Evolutionary conservation across 768 basidiomycete species (phyloP), one percentile per base, ranked within the genome.

Genomic region (Tricholoma sp.): DNA sequence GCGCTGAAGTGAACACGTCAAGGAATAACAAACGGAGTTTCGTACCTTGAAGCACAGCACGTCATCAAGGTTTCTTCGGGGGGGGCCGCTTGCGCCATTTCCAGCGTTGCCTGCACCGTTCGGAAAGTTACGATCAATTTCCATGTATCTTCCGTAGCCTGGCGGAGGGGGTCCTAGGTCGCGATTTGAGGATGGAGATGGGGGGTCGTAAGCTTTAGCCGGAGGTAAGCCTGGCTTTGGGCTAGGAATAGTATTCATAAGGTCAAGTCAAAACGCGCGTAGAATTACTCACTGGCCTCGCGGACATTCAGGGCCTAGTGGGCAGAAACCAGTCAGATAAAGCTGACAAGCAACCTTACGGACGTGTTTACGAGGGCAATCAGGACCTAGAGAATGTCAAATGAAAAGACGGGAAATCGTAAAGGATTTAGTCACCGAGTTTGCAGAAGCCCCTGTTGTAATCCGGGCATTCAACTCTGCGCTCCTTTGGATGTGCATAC

Each of bases 401-500:
- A 57, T 37, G 20, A 18, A 50, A 28, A 28, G 36, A 37, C n/a
- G 39, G 17, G 47, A 4, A 36, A 41, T 24, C 8, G 28, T 8
- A 39, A 34, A 45, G 32, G 9, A 11, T 45, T 54, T n/a, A 74
- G 83, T 56, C 57, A 94, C 95, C 95, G 57, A 94, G 78, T 69
- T 86, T 89, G 71, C 97, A 99, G 69, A 98, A 99, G 0, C 97
- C 97, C 59, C 96, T 79, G 61, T 89, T 89, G 70, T 95, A 99
- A 69, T 97, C 94, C 37, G 94, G 94, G 68, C 97, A 99, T 67
- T 96, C 94, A 3, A 91, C 84, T 56, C 85, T 82, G 51, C 94
- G 81, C 71, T 94, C 92, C 69, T 94, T 92, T 11, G 93, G 94
- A 67, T 96, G 93, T 13, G 92, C 91, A 69, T 98, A 99, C 62